A percentile compares a stretch with the other conserved stretches of the same genome.
Conservation (phyloP, 202 grass and related monocot genomes). For the Dendrocalamus latiflorus region DNA sequence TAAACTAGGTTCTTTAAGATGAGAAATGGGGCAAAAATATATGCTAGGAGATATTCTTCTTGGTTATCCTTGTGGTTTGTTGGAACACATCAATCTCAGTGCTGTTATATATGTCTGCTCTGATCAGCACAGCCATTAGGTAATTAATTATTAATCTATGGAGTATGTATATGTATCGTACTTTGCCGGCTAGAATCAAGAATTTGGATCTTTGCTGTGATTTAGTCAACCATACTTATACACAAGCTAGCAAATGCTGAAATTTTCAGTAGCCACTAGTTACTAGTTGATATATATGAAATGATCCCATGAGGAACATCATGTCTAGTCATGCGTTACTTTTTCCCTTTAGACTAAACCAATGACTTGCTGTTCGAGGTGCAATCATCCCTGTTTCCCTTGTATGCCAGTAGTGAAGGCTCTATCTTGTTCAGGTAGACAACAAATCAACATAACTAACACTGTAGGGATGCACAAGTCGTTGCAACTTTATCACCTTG, state of each 20-base stretch:
- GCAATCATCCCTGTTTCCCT: neutral
- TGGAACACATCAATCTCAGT: neutral
- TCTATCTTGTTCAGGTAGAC: neutral
- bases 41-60: neutral
- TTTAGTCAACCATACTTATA: slow-evolving; percentile 17
- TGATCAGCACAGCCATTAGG: neutral
- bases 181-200: neutral
- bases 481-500: neutral
- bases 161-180: neutral
- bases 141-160: neutral
- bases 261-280: neutral
- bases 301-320: neutral
- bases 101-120: neutral
- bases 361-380: neutral
- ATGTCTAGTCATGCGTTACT: neutral
- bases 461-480: neutral
- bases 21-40: neutral
- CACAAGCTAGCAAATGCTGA: neutral
- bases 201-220: neutral
- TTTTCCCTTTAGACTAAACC: neutral
- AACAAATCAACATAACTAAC: neutral
- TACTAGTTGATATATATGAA: neutral
- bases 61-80: neutral
- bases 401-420: neutral
- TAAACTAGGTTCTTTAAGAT: neutral